A percentile compares a stretch with the other conserved stretches of the same genome.
Evolutionary conservation across 2,329 filamentous ascomycete species (phyloP).

Genomic region (Teratosphaeria viscida): DNA sequence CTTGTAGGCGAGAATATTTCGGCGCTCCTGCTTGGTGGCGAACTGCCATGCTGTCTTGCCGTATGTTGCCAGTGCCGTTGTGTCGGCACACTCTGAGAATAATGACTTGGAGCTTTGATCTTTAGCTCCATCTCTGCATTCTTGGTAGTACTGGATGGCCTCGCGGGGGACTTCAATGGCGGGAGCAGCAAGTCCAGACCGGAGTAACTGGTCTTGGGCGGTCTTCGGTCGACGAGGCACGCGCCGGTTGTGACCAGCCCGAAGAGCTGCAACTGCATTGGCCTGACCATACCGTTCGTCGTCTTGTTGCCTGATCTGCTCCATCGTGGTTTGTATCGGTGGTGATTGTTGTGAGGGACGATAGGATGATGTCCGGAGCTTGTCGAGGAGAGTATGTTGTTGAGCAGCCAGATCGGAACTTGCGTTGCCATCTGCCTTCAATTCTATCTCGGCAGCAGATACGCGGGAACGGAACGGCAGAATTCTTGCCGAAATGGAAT

Average conservation of each 20-base stretch:
- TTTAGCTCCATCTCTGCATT: background rate
- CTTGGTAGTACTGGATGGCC: background rate
- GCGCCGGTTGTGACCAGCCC: background rate
- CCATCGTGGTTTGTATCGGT: background rate
- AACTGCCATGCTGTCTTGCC: background rate
- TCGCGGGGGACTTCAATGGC: background rate
- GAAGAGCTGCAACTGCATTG: background rate
- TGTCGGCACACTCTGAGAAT: background rate
- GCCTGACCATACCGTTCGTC: background rate
- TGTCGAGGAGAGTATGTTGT: background rate
- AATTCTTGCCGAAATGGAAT: background rate
- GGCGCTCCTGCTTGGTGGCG: background rate
- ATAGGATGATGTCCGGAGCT: background rate
- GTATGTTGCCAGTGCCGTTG: background rate
- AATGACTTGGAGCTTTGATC: background rate
- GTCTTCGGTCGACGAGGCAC: background rate
- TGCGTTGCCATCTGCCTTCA: background rate
- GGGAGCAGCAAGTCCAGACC: background rate
- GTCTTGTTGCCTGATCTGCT: background rate
- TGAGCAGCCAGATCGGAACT: background rate
- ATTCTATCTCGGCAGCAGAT: background rate
- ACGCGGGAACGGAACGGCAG: background rate
- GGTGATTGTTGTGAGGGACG: background rate
- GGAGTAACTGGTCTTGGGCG: background rate
- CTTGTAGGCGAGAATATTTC: background rate